Evolutionary conservation across 257 asterid genomes (phyloP).

Genomic region (Nicotiana benthamiana): DNA sequence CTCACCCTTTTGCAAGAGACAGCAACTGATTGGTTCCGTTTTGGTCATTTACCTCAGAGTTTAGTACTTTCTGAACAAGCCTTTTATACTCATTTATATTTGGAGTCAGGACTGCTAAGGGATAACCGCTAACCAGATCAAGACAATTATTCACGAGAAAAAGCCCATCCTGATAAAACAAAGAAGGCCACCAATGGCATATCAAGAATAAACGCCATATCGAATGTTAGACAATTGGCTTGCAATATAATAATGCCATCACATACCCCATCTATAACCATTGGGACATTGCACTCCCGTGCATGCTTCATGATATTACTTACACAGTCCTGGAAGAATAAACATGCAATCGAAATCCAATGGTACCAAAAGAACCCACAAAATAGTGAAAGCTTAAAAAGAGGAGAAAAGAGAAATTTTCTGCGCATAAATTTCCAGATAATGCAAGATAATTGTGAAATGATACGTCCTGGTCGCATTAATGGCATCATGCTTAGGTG

Average conservation of each 20-base stretch:
- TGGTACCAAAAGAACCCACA: conserved; percentile 6
- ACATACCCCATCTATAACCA: conserved; percentile 94
- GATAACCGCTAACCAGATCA: conserved; percentile 75
- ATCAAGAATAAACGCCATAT: not conserved
- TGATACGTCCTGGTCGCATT: not conserved
- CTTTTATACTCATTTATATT: conserved; percentile 89
- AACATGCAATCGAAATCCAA: conserved; percentile 1
- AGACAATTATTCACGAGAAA: conserved; percentile 73
- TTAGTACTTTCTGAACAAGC: conserved; percentile 70
- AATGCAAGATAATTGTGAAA: not conserved
- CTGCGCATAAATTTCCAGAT: not conserved
- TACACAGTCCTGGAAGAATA: conserved; percentile 70
- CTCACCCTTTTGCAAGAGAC: conserved; percentile 75
- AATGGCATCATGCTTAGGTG: not conserved
- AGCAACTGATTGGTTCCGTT: conserved; percentile 64
- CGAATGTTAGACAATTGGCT: conserved; percentile 12
- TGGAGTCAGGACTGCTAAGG: conserved; percentile 91
- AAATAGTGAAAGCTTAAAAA: conserved; percentile 6
- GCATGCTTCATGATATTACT: conserved; percentile 85
- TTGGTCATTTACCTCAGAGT: conserved; percentile 57
- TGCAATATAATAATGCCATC: conserved; percentile 1
- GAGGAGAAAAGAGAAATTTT: not conserved
- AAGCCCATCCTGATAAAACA: conserved; percentile 76
- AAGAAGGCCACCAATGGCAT: not conserved
- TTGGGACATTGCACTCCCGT: conserved; percentile 70